Base-by-base conservation (phyloP, 257 asterid genomes). In the Gentiana macrophylla region DNA sequence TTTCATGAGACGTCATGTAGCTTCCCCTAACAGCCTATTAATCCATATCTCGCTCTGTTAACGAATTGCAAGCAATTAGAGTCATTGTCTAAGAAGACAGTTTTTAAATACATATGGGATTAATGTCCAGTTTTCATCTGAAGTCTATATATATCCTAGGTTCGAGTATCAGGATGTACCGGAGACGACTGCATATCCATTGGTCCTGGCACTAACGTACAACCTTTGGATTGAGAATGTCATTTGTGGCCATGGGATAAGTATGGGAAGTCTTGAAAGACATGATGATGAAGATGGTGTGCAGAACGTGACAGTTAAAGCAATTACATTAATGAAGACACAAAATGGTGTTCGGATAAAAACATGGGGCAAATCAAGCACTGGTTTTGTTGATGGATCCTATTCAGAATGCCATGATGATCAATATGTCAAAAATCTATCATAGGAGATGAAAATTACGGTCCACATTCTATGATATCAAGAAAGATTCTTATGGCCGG, bases 181-280 rank as follows among this genome's bases (percentile, higher is more conserved):
- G 53, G 53, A 50, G 53, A 50, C 4, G 53, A 50, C 8, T 50
- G 53, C 35, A 50, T 50, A 5, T 50, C 53, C 6, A 50, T 50
- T 50, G 53, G 53, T 50, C 35, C 34, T 5, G 34, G 53, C 13
- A 50, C 34, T 3, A 13, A 4, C n/a, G n/a, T n/a, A n/a, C 13
- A 15, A 50, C 8, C 3, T 50, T 8, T 50, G 53, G 53, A 50
- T 50, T 50, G 35, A 50, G 32, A 50, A 13, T 15, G 3, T 50
- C 13, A 13, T n/a, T 50, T 50, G 53, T 9, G 53, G 53, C 35
- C 53, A 32, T 50, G 53, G 53, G 32, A 6, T 6, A 34, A 51
- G 55, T 12, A 51, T 51, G 7, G 55, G 55, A 6, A 51, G 55
- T 51, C 12, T 51, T 11, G 24, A 36, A 11, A 15, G 12, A 36